Conservation (phyloP, 139 green algal species). For the Chlamydomonas schloesseri region DNA sequence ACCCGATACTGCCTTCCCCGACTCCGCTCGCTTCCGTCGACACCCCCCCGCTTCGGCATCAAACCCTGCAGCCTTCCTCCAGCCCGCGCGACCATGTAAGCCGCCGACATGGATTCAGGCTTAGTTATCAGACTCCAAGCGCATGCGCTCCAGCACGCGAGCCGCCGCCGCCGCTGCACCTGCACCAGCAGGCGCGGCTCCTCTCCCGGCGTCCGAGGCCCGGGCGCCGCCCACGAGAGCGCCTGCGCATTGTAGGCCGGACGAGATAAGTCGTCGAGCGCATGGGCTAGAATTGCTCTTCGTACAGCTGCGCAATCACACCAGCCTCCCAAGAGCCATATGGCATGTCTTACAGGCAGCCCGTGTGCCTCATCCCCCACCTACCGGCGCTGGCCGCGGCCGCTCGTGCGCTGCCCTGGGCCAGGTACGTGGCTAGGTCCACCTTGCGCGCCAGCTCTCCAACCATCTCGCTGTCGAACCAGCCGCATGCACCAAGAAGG, state of each 20-base stretch:
- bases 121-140: not conserved
- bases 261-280: too few species aligned
- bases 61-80: too few species aligned
- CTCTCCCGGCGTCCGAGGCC: not conserved
- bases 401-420: slow-evolving; percentile 17
- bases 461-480: not conserved
- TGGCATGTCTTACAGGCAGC: too few species aligned
- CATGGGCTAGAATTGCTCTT: not conserved
- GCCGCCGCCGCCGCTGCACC: not conserved
- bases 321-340: not conserved
- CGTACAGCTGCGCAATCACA: not conserved
- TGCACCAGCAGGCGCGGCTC: not conserved
- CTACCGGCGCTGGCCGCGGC: slow-evolving; percentile 20
- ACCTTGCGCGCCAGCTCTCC: slow-evolving; percentile 36
- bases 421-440: slow-evolving; percentile 34
- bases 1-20: too few species aligned
- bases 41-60: too few species aligned
- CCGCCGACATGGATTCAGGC: too few species aligned
- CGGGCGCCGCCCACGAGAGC: not conserved
- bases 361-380: not conserved
- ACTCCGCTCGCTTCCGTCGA: too few species aligned
- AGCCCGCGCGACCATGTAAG: too few species aligned
- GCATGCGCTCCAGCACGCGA: slow-evolving; percentile 2
- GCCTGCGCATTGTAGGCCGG: not conserved
- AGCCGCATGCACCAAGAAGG: too few species aligned